phyloP scores from a whole-genome alignment of 2,329 filamentous ascomycete species.

The Sporothrix protearum region DNA sequence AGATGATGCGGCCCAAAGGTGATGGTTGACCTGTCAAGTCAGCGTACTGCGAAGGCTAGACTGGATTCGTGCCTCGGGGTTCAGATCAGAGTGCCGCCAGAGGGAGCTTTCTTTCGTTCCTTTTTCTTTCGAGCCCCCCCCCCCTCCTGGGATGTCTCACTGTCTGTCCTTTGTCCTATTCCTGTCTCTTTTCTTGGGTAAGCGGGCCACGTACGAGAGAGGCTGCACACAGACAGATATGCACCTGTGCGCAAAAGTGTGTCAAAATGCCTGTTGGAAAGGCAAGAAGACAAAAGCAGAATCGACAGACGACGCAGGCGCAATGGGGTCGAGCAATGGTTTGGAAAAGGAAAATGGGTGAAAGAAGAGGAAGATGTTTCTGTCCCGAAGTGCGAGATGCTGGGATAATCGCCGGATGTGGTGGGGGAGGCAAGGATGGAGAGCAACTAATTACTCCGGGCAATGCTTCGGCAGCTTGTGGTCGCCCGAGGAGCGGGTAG shows the following conservation, averaged over 20 bases:
- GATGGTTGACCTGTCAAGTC: slow-evolving; percentile 15
- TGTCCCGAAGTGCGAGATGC: neutral
- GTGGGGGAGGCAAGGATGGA: slow-evolving; percentile 5
- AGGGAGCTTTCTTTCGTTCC: slow-evolving; percentile 7
- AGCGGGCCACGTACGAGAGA: slow-evolving; percentile 11
- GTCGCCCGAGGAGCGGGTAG: neutral
- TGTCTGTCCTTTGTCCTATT: slow-evolving; percentile 14
- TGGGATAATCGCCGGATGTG: neutral
- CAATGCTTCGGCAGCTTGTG: neutral
- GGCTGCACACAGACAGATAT: slow-evolving; percentile 9
- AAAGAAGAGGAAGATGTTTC: neutral
- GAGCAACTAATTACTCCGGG: slow-evolving; percentile 7
- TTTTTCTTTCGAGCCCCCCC: slow-evolving; percentile 3
- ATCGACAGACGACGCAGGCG: neutral
- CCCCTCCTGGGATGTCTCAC: slow-evolving; percentile 14
- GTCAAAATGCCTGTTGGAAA: neutral
- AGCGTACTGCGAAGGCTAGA: slow-evolving; percentile 12
- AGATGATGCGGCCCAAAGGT: neutral
- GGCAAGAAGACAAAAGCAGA: neutral
- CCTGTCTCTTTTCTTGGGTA: neutral
- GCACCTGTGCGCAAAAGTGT: slow-evolving; percentile 12
- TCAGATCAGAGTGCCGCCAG: neutral
- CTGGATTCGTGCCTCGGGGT: slow-evolving; percentile 10
- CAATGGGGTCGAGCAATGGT: neutral
- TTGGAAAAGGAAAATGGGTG: neutral